phyloP scores from a whole-genome alignment of 768 basidiomycete species.

The Imleria badia region DNA sequence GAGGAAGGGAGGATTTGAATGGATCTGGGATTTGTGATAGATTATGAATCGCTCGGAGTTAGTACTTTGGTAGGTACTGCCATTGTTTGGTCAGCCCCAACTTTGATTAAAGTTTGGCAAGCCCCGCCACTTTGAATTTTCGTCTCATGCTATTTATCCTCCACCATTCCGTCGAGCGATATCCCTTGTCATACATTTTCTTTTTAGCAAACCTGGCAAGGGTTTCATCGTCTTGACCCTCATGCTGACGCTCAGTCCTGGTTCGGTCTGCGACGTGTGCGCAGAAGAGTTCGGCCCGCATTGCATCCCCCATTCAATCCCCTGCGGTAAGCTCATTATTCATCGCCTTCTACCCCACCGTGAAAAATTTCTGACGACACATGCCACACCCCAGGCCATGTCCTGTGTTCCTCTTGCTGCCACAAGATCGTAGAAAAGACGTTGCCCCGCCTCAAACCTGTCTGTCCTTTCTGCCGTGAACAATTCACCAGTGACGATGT shows the following conservation, averaged over 20 bases:
- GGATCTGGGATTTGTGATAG: conserved; percentile 6
- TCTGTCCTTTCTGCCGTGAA: conserved; percentile 85
- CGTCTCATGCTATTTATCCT: conserved; percentile 49
- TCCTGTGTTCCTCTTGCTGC: conserved; percentile 76
- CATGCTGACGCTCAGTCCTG: conserved; percentile 82
- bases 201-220: conserved; percentile 40
- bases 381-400: conserved; percentile 55
- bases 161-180: conserved; percentile 43
- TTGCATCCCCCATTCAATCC: conserved; percentile 75
- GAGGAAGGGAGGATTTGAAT: too few relatives aligned
- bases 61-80: conserved; percentile 12
- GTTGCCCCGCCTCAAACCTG: conserved; percentile 62
- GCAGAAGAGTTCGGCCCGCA: conserved; percentile 81
- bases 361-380: conserved; percentile 26
- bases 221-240: conserved; percentile 39
- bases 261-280: conserved; percentile 87
- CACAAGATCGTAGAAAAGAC: conserved; percentile 82
- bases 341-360: conserved; percentile 22
- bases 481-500: conserved; percentile 62
- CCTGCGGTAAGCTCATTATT: conserved; percentile 56
- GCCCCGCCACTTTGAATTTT: conserved; percentile 33
- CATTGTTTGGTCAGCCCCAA: conserved; percentile 32
- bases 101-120: conserved; percentile 29
- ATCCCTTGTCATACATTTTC: conserved; percentile 43
- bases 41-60: conserved; percentile 15